Evolutionary conservation across 2,329 filamentous ascomycete species (phyloP), one percentile per base, ranked within the genome.

Genomic region (Colletotrichum sojae): DNA sequence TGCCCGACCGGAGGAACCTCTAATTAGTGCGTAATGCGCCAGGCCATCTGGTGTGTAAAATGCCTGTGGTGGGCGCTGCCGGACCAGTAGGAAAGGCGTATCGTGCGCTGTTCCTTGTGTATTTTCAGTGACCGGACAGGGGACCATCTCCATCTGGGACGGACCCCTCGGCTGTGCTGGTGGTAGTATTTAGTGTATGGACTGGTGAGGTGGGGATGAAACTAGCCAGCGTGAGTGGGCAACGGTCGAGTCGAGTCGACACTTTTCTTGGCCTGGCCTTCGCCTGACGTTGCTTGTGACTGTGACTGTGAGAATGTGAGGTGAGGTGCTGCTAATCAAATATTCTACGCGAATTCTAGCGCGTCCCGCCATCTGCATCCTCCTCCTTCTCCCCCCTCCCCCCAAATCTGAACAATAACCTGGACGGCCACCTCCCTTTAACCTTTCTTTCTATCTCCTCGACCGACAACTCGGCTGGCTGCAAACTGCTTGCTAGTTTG

Each of bases 301-400:
- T 68, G 54, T 58, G 36, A 20, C 43, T 5, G 22, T 25, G 22
- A 36, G 31, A 36, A 36, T 36, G 31, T 36, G 31, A 36, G 31
- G 31, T 36, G 31, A 36, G 31, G 52, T 59, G 43, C 39, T 52
- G 45, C 62, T 36, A 60, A 69, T 60, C 62, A 69, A 61, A 53
- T 53, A 69, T 69, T 70, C 64, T 53, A 70, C 67, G 67, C 67
- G 67, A 70, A 57, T 70, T 62, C 67, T 70, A 69, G 67, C 67
- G 67, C 67, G 64, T 61, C 67, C 67, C 56, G 63, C 58, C 67
- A 70, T 63, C 68, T 69, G 46, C 64, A 63, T 68, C 64, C 58
- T 12, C 31, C 31, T 31, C 9, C 9, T 8, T 31, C 4, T 31
- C 27, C 27, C 27, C 9, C 31, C 31, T 36, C 46, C 46, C 55